These are phyloP conservation scores for Petunia hybrid DNA, from an alignment of 305 asterid genomes.

Conservation along the genomic window DNA sequence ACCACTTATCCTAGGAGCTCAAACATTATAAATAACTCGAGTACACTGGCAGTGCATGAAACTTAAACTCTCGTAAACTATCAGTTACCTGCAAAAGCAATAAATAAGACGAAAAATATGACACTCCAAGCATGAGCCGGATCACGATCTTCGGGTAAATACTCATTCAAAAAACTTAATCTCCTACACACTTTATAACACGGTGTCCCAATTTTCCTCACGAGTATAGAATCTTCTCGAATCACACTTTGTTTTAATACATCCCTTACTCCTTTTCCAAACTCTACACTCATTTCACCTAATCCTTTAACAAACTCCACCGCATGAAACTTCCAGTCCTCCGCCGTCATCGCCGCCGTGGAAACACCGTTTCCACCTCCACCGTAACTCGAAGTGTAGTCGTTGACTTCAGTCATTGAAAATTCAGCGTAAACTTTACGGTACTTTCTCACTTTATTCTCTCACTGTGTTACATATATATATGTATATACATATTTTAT, in stretches of 20 bases:
- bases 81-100: constrained; percentile 63
- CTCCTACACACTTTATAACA: constrained; percentile 51
- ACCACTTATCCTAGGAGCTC: too few relatives aligned
- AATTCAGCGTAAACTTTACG: constrained; percentile 46
- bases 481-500: constrained; percentile 9
- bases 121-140: constrained; percentile 82
- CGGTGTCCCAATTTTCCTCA: constrained; percentile 75
- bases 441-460: constrained; percentile 26
- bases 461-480: constrained; percentile 7
- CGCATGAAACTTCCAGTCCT: constrained; percentile 71
- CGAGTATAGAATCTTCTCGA: constrained; percentile 82
- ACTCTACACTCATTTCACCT: constrained; percentile 92
- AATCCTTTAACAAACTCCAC: constrained; percentile 93
- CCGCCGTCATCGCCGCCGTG: constrained; percentile 41
- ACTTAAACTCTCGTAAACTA: background rate
- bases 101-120: constrained; percentile 57
- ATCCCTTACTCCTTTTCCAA: constrained; percentile 93
- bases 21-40: too few relatives aligned
- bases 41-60: background rate
- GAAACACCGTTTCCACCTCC: constrained; percentile 31
- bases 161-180: constrained; percentile 75
- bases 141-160: constrained; percentile 96
- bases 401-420: constrained; percentile 74
- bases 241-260: constrained; percentile 83
- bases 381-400: constrained; percentile 42